Evolutionary conservation across 177 flowering plant genomes (phyloP).

Genomic region (Vitis hybrid): DNA sequence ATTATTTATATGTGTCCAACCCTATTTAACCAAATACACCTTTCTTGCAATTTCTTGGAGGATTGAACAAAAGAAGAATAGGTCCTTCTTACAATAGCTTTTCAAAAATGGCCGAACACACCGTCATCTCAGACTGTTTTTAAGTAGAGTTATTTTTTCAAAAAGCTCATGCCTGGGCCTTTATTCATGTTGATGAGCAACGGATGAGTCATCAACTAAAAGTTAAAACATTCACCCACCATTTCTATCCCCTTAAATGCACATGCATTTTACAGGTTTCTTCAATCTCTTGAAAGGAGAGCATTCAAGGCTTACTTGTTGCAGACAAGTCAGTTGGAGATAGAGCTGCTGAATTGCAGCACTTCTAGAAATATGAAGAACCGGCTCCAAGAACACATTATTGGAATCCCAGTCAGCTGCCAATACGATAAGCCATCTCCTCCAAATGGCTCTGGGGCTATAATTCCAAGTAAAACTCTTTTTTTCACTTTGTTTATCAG

Average conservation of each 20-base stretch:
- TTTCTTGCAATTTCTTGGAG: too few relatives aligned
- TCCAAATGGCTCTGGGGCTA: slow-evolving; percentile 8
- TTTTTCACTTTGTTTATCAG: background rate
- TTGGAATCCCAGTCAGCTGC: too few relatives aligned
- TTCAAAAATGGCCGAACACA: slow-evolving; percentile 9
- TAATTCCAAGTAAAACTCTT: slow-evolving; percentile 21
- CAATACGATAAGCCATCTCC: too few relatives aligned
- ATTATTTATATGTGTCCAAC: too few relatives aligned
- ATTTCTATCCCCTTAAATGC: slow-evolving; percentile 24
- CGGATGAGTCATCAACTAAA: slow-evolving; percentile 33
- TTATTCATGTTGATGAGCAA: slow-evolving; percentile 24
- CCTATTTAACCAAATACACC: too few relatives aligned
- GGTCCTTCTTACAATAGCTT: background rate
- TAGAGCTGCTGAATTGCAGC: background rate
- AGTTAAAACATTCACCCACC: slow-evolving; percentile 13
- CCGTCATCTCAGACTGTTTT: background rate
- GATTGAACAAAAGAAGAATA: background rate
- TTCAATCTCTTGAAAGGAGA: slow-evolving; percentile 7
- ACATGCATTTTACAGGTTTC: slow-evolving; percentile 2
- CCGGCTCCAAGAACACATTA: background rate
- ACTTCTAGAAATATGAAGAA: slow-evolving; percentile 26
- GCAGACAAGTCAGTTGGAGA: too few relatives aligned
- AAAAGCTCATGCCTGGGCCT: background rate
- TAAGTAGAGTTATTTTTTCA: background rate
- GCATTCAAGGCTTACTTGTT: background rate